Conservation (phyloP, 1,139 yeast species). For the Kurtzmaniella quercitrusa region DNA sequence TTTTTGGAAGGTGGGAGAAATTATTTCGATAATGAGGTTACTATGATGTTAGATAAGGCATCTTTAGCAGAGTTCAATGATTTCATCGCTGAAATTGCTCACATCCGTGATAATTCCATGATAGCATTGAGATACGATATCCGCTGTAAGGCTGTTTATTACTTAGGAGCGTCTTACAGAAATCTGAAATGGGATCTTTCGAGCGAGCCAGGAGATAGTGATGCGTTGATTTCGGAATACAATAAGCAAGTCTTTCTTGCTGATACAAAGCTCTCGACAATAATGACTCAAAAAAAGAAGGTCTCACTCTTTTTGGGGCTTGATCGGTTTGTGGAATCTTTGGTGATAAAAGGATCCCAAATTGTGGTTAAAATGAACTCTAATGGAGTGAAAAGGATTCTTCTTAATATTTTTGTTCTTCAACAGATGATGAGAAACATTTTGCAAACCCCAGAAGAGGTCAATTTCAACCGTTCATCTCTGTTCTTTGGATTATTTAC, state of each 20-base stretch:
- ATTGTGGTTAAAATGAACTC: slow-evolving; percentile 52
- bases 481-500: slow-evolving; percentile 56
- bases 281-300: slow-evolving; percentile 21
- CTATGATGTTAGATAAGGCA: slow-evolving; percentile 33
- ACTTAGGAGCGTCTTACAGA: slow-evolving; percentile 46
- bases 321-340: slow-evolving; percentile 50
- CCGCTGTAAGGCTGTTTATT: slow-evolving; percentile 58
- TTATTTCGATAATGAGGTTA: slow-evolving; percentile 12
- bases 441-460: slow-evolving; percentile 51
- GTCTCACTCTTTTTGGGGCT: slow-evolving; percentile 48
- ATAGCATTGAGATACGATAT: slow-evolving; percentile 63
- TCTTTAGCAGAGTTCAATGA: slow-evolving; percentile 44
- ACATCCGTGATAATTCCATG: slow-evolving; percentile 45
- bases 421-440: slow-evolving; percentile 74
- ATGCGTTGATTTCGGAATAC: slow-evolving; percentile 53
- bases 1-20: slow-evolving; percentile 46
- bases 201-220: slow-evolving; percentile 61
- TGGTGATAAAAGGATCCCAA: slow-evolving; percentile 58
- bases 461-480: slow-evolving; percentile 55
- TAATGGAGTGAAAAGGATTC: slow-evolving; percentile 63
- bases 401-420: slow-evolving; percentile 64
- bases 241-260: slow-evolving; percentile 55
- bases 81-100: slow-evolving; percentile 40
- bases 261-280: slow-evolving; percentile 37
- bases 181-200: slow-evolving; percentile 41